phyloP scores from a whole-genome alignment of 2,329 filamentous ascomycete species.

The Ceratocystis albifundus region DNA sequence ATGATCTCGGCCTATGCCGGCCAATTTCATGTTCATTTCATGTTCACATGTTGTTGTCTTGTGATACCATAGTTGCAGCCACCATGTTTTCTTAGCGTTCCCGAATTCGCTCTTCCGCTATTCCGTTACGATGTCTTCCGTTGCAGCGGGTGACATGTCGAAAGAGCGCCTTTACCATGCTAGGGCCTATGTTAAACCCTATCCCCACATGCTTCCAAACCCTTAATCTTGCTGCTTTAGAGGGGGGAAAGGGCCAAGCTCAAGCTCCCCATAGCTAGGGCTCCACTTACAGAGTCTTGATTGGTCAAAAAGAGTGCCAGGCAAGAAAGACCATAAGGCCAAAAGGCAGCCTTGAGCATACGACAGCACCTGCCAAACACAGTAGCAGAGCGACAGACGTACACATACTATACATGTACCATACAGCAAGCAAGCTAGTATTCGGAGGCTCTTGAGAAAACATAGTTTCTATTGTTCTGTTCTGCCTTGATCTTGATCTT shows the following conservation, averaged over 20 bases:
- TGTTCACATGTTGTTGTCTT: neutral
- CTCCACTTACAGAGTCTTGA: constrained; percentile 15
- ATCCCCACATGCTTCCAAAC: neutral
- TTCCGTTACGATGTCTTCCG: constrained; percentile 3
- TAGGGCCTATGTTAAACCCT: neutral
- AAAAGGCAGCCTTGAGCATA: constrained; percentile 28
- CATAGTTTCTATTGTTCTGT: neutral
- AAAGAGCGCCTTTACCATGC: neutral
- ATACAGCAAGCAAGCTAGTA: neutral
- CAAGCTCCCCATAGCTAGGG: constrained; percentile 12
- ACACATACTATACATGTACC: neutral
- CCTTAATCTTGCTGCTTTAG: neutral
- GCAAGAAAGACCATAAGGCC: constrained; percentile 19
- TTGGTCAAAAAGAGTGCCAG: constrained; percentile 22
- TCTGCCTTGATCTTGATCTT: neutral
- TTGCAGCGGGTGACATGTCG: neutral
- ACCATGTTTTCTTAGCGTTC: neutral
- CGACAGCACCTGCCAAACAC: constrained; percentile 25
- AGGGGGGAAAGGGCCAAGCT: neutral
- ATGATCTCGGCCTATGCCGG: no score
- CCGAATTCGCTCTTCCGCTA: constrained; percentile 5
- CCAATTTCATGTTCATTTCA: no score
- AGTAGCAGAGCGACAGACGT: constrained; percentile 13
- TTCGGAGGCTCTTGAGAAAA: no score
- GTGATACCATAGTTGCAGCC: neutral